Evolutionary conservation across 2,329 filamentous ascomycete genomes (phyloP), one percentile per base, ranked within the genome.

Genomic region (Cadophora malorum): DNA sequence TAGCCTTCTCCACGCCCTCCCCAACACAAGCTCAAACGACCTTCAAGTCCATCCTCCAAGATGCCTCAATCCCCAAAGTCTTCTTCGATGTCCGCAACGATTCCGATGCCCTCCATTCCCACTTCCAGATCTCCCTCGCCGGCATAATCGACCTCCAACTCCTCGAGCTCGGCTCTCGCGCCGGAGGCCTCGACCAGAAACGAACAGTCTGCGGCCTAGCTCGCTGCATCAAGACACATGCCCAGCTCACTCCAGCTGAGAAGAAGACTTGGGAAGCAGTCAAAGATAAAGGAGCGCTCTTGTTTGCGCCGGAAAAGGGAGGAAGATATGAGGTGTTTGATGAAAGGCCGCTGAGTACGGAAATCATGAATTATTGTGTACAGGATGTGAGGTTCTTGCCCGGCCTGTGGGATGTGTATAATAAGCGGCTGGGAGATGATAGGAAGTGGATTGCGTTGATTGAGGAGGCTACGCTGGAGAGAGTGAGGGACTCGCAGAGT

Each of bases 81-180:
- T 81, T 89, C 68, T 89, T 88, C 71, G 86, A 90, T 68, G 79
- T 89, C 19, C 83, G 86, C 2, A 85, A 84, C 69, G 85, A 88
- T 71, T 85, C 86, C 0, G 83, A 88, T 70, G 85, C 86, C 0
- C 75, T 90, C 0, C 86, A 79, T 72, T 73, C 53, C 55, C 82
- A 81, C 41, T 87, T 78, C 69, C 50, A 73, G 0, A 78, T 89
- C 68, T 28, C 66, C 0, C 71, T 89, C 0, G 67, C 70, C 0
- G 82, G 84, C 0, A 73, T 88, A 10, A 69, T 82, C 2, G 85
- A 89, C 70, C 64, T 89, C 0, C 86, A 90, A 72, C 78, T 89
- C 0, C 84, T 89, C 81, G 85, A 89, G 73, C 71, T 83, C 3
- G 85, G 81, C 0, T 73, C 74, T 0, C 75, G 81, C 55, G 1